Evolutionary conservation across 495 filamentous ascomycete species (phyloP).

Genomic region (Aspergillus hancockii): DNA sequence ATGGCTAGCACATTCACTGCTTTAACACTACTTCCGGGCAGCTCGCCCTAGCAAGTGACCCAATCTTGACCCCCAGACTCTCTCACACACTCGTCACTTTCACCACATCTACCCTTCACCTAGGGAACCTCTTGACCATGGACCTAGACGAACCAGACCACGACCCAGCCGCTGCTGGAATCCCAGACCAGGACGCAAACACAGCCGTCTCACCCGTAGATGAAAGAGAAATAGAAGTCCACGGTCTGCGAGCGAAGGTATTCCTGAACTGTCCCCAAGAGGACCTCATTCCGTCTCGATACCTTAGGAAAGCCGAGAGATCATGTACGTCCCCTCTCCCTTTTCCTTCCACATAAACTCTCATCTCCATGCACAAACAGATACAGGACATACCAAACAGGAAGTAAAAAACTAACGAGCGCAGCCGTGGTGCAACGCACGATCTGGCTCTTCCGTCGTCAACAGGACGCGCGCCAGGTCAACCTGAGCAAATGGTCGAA

Average conservation of each 20-base stretch:
- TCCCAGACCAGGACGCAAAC: neutral
- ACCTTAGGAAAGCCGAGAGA: slow-evolving; percentile 22
- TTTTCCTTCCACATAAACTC: too few species aligned
- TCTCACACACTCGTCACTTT: too few species aligned
- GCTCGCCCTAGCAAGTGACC: too few species aligned
- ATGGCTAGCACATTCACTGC: too few species aligned
- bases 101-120: too few species aligned
- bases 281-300: slow-evolving; percentile 27
- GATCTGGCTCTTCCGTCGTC: slow-evolving; percentile 31
- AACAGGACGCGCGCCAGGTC: slow-evolving; percentile 21
- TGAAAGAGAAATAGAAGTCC: slow-evolving; percentile 16
- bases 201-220: neutral
- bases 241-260: slow-evolving; percentile 26
- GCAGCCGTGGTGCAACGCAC: slow-evolving; percentile 23
- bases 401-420: neutral
- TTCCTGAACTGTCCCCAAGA: slow-evolving; percentile 23
- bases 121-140: too few species aligned
- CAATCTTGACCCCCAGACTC: too few species aligned
- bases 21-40: too few species aligned
- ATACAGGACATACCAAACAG: too few species aligned
- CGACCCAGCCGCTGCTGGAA: neutral
- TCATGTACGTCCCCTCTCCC: slow-evolving; percentile 18
- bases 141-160: too few species aligned
- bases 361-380: too few species aligned
- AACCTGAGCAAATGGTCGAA: slow-evolving; percentile 28